These are phyloP conservation scores for Encephalitozoon romaleae DNA, from an alignment of 371 early-diverging fungal genomes.

Conservation along the genomic window DNA sequence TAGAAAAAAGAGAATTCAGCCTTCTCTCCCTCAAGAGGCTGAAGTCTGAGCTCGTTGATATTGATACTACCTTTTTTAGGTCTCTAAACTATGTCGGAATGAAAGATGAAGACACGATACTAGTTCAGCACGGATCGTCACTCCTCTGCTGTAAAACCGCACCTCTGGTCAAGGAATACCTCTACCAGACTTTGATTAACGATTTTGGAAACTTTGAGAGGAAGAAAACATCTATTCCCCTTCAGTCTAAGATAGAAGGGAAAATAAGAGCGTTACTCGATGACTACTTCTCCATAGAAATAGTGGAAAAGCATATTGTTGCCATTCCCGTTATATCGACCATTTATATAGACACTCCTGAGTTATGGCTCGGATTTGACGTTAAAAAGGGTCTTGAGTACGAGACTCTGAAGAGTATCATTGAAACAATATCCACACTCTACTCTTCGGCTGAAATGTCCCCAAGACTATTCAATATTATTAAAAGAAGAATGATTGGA, in stretches of 20 bases:
- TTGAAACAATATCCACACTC: background rate
- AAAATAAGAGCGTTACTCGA: slow-evolving; percentile 9
- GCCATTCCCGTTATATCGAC: background rate
- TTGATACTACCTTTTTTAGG: slow-evolving; percentile 38
- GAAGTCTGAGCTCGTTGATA: slow-evolving; percentile 41
- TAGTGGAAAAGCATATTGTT: background rate
- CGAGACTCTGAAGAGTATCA: background rate
- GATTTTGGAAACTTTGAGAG: slow-evolving; percentile 32
- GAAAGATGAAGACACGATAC: background rate
- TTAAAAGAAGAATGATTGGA: slow-evolving; percentile 26
- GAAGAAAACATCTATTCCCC: background rate
- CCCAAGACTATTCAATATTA: slow-evolving; percentile 1
- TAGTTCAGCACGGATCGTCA: slow-evolving; percentile 22
- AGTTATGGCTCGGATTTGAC: slow-evolving; percentile 1
- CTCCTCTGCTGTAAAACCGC: slow-evolving; percentile 6
- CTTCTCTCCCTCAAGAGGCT: background rate
- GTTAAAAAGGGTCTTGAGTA: background rate
- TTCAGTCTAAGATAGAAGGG: background rate
- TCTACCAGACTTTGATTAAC: slow-evolving; percentile 15
- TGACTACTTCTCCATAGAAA: slow-evolving; percentile 30
- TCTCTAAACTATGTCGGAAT: slow-evolving; percentile 15
- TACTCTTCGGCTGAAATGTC: slow-evolving; percentile 5
- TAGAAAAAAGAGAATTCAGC: background rate
- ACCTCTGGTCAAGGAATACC: background rate
- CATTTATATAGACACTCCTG: background rate